Base-by-base conservation (phyloP, 108 stramenopile species). In the Pinguiococcus pyrenoidosus region DNA sequence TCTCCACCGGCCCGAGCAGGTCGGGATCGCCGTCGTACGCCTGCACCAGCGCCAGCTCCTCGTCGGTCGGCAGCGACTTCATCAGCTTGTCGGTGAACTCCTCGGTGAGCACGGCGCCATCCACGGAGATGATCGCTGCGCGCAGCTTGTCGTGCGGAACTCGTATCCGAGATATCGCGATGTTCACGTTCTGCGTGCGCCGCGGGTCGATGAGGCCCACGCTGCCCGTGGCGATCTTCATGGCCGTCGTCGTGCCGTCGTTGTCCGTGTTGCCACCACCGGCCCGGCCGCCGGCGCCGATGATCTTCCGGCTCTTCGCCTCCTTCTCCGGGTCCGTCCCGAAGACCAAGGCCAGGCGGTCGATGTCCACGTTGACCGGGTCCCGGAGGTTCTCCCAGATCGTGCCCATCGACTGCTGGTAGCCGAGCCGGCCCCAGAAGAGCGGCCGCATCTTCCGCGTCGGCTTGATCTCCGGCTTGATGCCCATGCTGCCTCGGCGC, bases 161-260 rank as follows among this genome's bases (percentile, higher is more conserved):
- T 28, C 32, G 27, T 4, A 62, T 14, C 0, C 54, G 20, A 3
- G 54, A 58, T 9, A 67, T 34, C 9, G 66, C 59, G 32, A 67
- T 67, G 29, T 44, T 44, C 7, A 47, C 66, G 40, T 61, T 60
- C 29, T 61, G 66, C 46, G 53, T 32, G 13, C 40, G 32, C 46
- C 61, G 60, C 4, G 51, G 41, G 51, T 67, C 66, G 23, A 67
- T 39, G 20, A 63, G 62, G 34, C 32, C 3, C 16, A 61, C n/a
- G n/a, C n/a, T n/a, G n/a, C n/a, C n/a, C n/a, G n/a, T n/a, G n/a
- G n/a, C n/a, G n/a, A n/a, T n/a, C n/a, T n/a, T 30, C 33, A 12
- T 21, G 9, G 24, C 46, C 24, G 3, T 8, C n/a, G n/a, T n/a
- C n/a, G n/a, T n/a, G n/a, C n/a, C n/a, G n/a, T n/a, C 20, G n/a